Evolutionary conservation across 2,329 filamentous ascomycete genomes (phyloP).

Genomic region (Aureobasidium sp.): DNA sequence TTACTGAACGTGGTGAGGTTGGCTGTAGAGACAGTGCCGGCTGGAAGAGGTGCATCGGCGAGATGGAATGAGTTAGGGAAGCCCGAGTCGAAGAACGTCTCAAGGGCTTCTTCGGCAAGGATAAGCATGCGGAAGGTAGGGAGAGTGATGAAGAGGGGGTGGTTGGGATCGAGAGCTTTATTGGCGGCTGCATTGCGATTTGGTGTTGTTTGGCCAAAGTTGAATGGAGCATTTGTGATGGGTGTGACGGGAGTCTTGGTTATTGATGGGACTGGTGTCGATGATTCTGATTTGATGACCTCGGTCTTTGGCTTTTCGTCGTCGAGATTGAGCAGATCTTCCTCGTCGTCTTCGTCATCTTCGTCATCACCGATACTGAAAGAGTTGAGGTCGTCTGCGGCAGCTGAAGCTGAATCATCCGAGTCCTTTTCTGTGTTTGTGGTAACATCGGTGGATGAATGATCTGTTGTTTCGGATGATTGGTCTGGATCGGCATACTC

Average conservation of each 20-base stretch:
- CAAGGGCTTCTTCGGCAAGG: slow-evolving; percentile 92
- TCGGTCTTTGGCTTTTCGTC: slow-evolving; percentile 38
- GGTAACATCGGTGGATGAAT: slow-evolving; percentile 24
- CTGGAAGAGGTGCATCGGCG: slow-evolving; percentile 66
- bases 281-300: slow-evolving; percentile 22
- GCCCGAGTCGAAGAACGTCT: slow-evolving; percentile 97
- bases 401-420: slow-evolving; percentile 34
- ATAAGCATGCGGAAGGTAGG: slow-evolving; percentile 99
- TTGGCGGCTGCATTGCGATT: slow-evolving; percentile 81
- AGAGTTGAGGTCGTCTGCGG: slow-evolving; percentile 54
- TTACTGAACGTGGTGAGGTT: slow-evolving; percentile 90
- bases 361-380: slow-evolving; percentile 83
- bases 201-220: slow-evolving; percentile 27
- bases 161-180: slow-evolving; percentile 89
- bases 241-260: slow-evolving; percentile 19
- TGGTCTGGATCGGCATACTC: slow-evolving; percentile 98
- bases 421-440: slow-evolving; percentile 25
- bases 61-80: slow-evolving; percentile 95
- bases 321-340: slow-evolving; percentile 68
- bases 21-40: slow-evolving; percentile 59
- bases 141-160: slow-evolving; percentile 94
- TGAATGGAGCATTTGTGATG: slow-evolving; percentile 27
- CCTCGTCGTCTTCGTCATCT: slow-evolving; percentile 24
- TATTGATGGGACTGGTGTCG: slow-evolving; percentile 17
- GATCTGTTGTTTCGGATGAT: slow-evolving; percentile 32